Evolutionary conservation across 331 rosid species (phyloP).

Genomic region (Cydonia oblonga): DNA sequence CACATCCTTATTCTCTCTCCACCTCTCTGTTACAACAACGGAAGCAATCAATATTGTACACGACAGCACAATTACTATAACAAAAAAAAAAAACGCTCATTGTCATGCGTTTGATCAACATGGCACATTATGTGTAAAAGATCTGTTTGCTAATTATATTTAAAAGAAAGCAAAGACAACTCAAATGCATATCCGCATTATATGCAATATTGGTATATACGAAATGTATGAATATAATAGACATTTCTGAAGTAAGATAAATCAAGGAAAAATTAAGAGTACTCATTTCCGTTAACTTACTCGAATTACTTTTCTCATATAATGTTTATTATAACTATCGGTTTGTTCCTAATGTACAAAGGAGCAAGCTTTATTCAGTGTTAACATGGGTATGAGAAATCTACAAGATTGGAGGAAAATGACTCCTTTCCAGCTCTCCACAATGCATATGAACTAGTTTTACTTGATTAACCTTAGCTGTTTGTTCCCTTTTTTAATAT

Average conservation of each 20-base stretch:
- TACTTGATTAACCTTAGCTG: not conserved
- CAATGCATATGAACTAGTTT: not conserved
- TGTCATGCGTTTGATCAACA: not conserved
- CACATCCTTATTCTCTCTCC: slow-evolving; percentile 16
- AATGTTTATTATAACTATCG: not conserved
- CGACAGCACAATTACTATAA: not conserved
- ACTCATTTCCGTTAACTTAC: not conserved
- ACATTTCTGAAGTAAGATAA: too few relatives aligned
- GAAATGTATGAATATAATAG: too few relatives aligned
- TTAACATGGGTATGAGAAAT: not conserved
- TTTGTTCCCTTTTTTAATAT: not conserved
- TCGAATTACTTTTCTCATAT: not conserved
- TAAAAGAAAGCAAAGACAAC: too few relatives aligned
- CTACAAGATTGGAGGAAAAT: not conserved
- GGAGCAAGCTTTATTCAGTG: not conserved
- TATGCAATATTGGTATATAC: too few relatives aligned
- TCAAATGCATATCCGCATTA: too few relatives aligned
- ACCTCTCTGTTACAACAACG: not conserved
- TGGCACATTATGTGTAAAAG: not conserved
- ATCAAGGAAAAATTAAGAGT: not conserved
- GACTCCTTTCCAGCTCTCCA: not conserved
- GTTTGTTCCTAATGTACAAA: not conserved
- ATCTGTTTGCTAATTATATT: too few relatives aligned
- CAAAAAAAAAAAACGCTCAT: not conserved
- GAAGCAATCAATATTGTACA: not conserved